Percentiles rank a stretch among this genome's conserved stretches.
Evolutionary conservation across 257 asterid species (phyloP).

Genomic region (Anisodus tanguticus): DNA sequence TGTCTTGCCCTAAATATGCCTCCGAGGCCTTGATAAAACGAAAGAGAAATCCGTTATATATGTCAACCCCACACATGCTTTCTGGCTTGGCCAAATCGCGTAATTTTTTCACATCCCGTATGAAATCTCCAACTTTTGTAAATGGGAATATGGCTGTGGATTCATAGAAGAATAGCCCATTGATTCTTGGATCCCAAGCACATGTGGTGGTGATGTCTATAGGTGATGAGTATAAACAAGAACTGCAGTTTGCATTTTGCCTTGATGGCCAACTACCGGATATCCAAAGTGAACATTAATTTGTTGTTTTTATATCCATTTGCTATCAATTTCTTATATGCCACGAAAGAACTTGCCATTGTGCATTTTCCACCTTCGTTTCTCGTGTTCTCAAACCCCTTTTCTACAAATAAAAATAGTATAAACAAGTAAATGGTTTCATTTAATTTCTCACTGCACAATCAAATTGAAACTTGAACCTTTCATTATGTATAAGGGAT

Average conservation of each 20-base stretch:
- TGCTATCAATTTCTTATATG: conserved; percentile 55
- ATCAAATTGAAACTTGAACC: background rate
- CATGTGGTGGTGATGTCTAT: conserved; percentile 45
- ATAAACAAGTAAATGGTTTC: background rate
- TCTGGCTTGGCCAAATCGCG: conserved; percentile 54
- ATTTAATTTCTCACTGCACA: too few species aligned
- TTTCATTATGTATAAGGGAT: too few species aligned
- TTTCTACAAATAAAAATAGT: conserved; percentile 48
- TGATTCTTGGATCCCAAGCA: conserved; percentile 79
- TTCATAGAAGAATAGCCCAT: conserved; percentile 72
- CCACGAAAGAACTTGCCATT: conserved; percentile 49
- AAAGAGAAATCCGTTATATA: conserved; percentile 74
- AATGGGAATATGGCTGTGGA: conserved; percentile 64
- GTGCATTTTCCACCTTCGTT: conserved; percentile 55
- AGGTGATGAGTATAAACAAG: conserved; percentile 70
- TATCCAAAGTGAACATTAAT: conserved; percentile 64
- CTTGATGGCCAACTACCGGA: conserved; percentile 79
- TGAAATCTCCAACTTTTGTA: conserved; percentile 45
- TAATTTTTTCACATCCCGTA: conserved; percentile 57
- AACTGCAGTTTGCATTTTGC: conserved; percentile 76
- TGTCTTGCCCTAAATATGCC: conserved; percentile 66
- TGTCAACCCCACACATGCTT: conserved; percentile 73
- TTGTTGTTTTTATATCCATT: conserved; percentile 81
- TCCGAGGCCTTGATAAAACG: conserved; percentile 63
- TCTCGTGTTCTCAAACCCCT: conserved; percentile 52